Base-by-base conservation (phyloP, 257 asterid genomes). In the Linaria vulgaris region DNA sequence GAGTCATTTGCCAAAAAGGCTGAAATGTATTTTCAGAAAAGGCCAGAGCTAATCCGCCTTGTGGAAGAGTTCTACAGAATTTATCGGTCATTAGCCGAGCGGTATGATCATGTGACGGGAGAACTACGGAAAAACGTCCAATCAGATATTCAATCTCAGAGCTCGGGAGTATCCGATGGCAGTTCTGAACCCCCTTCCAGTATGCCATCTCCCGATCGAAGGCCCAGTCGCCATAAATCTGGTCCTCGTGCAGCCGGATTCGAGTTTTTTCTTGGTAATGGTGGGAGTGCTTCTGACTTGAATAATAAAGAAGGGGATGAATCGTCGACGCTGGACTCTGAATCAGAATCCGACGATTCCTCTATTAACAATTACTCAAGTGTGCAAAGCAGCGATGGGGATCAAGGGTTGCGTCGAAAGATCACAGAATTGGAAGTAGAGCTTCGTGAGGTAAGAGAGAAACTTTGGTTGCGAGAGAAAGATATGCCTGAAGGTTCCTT, bases 161-260 rank as follows among this genome's bases (percentile, higher is more conserved):
- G 95, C 57, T 94, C 99, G 0, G 91, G 96, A 49, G 56, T 84
- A 24, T 90, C 96, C 3, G 96, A 90, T 24, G 71, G 51, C 3
- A 82, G 94, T 43, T 85, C 96, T 9, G 99, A 94, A 61, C 83
- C 84, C 2, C 83, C 88, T 47, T 75, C 79, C 48, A 20, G 76
- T 17, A 5, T 25, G 61, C 83, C 83, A 4, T 80, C 90, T 45
- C 86, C 91, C 1, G 87, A 80, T 12, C 79, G 41, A 15, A 71
- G 64, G 65, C 76, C 76, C 0, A 61, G 48, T 62, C 88, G 79
- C 19, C 75, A 75, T 3, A 90, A 70, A 61, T 80, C 95, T 0
- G 96, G 88, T 5, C 87, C 82, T 34, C 91, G 96, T 22, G 88
- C 97, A 5, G 92, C 99, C 5, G 99, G 97, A 2, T 94, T 94